phyloP scores from a whole-genome alignment of 2,329 filamentous ascomycete species.

The Fusarium falciforme region DNA sequence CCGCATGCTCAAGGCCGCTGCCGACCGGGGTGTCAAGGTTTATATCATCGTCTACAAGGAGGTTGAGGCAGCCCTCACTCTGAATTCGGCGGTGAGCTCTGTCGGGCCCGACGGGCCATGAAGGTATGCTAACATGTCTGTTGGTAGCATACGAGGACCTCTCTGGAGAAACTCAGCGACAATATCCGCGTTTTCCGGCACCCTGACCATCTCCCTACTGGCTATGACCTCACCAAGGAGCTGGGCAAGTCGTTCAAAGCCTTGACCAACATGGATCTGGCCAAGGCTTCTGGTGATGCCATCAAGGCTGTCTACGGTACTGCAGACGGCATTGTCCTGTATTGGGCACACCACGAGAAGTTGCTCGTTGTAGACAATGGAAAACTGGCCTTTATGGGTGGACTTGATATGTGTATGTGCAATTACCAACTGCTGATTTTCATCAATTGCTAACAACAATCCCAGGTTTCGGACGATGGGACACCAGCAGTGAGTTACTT shows the following conservation, averaged over 20 bases:
- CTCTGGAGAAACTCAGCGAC: constrained; percentile 79
- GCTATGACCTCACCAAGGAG: constrained; percentile 73
- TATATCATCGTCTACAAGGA: constrained; percentile 95
- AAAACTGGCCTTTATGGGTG: constrained; percentile 89
- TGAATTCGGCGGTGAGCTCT: constrained; percentile 55
- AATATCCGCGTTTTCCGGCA: constrained; percentile 93
- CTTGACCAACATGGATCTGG: constrained; percentile 64
- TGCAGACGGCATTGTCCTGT: constrained; percentile 83
- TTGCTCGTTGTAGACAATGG: constrained; percentile 81
- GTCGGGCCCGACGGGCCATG: constrained; percentile 32
- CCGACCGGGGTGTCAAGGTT: constrained; percentile 84
- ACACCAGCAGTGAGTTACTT: constrained; percentile 73
- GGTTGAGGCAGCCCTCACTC: constrained; percentile 81
- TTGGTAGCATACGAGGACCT: constrained; percentile 79
- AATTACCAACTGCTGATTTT: accelerated
- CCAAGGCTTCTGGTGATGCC: constrained; percentile 77
- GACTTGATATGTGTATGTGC: constrained; percentile 78
- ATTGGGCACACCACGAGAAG: constrained; percentile 96
- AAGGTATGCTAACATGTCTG: constrained; percentile 36
- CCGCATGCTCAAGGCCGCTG: constrained; percentile 82
- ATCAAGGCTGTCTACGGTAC: constrained; percentile 85
- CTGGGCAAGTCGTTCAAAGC: constrained; percentile 71
- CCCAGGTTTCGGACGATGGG: constrained; percentile 82
- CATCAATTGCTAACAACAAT: constrained; percentile 36
- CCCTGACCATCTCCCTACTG: constrained; percentile 85